Evolutionary conservation across 805 yeast species (phyloP), one percentile per base, ranked within the genome.

Genomic region (Sungouiella blattae): DNA sequence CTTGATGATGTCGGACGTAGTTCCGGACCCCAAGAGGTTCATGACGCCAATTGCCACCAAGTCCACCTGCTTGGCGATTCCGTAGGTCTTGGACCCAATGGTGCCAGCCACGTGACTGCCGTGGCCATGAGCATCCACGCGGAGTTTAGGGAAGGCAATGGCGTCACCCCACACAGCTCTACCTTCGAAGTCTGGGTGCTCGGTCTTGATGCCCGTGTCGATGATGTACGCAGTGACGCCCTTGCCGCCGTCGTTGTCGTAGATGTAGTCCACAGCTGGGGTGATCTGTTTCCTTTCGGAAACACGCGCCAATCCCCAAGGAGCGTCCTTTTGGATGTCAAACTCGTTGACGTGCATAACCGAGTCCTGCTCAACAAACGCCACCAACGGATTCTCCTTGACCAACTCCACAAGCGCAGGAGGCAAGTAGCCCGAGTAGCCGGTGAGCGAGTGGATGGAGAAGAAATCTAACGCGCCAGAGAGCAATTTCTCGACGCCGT

Each of bases 31-130:
- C 55, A 82, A 80, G 20, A 87, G 78, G 63, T 82, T 78, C 60
- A 87, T 71, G 7, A 87, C 95, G 59, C 87, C 86, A 41, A 87
- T 85, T 20, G 94, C 94, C 50, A 83, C 87, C 36, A 87, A 60
- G 14, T 79, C 70, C 7, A 89, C 93, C 34, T 76, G 69, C 63
- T 87, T 87, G 37, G 95, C 89, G 36, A 87, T 86, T 66, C 96
- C 96, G 46, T 81, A 86, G 34, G 77, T 67, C 41, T 70, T 69
- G 15, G 93, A 83, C 33, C 82, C 96, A 52, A 89, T 86, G 23
- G 94, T 87, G 64, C 96, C 97, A n/a, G 96, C 95, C 67, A 94
- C 87, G 56, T 88, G 97, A 30, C 96, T 87, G 54, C 97, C 97
- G 63, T 88, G 97, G 33, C 96, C 97, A 52, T 86, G 84, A 35